Base-by-base conservation (phyloP, 306 rosid species). In the Fagus sylvatica region DNA sequence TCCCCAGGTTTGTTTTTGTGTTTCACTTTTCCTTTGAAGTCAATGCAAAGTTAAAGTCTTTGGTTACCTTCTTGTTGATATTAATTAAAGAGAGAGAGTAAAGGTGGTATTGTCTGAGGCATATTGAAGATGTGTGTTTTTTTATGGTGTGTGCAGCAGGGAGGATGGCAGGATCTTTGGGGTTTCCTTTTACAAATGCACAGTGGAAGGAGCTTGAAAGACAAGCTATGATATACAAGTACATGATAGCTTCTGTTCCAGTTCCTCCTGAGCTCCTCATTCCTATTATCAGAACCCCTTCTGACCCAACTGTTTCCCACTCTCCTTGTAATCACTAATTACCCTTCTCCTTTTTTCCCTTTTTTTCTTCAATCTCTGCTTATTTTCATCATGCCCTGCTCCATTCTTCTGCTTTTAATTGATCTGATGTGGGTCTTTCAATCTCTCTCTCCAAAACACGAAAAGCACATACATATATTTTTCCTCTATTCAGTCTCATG, bases 171-270 rank as follows among this genome's bases (percentile, higher is more conserved):
- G 84, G 91, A 42, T 83, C 88, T 0, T 60, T 87, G 81, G 89
- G 91, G 42, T 86, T 78, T 79, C 93, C 96, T 76, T 92, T 92
- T 83, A 92, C 97, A 53, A 76, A 33, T 86, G 87, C 91, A 28
- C 97, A 92, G 85, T 84, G 96, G 96, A 89, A 70, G 71, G 97
- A 92, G 82, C 93, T 92, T 72, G 85, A 92, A 72, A 90, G 96
- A 78, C 97, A 92, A 82, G 93, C 93, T 10, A 86, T 90, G 97
- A 87, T 92, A 16, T 92, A 87, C 90, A 92, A 92, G 83, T 92
- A 92, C 89, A 90, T 92, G 89, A 74, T 87, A 88, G 92, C 92
- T 53, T 81, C 92, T 79, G 74, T 84, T 76, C 96, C 97, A 61
- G 89, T 92, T 71, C 97, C 97, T 65, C 69, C 79, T 72, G 82